These are phyloP conservation scores for Coemansia sp. DNA, from an alignment of 192 early-diverging fungal species.

Conservation along the genomic window DNA sequence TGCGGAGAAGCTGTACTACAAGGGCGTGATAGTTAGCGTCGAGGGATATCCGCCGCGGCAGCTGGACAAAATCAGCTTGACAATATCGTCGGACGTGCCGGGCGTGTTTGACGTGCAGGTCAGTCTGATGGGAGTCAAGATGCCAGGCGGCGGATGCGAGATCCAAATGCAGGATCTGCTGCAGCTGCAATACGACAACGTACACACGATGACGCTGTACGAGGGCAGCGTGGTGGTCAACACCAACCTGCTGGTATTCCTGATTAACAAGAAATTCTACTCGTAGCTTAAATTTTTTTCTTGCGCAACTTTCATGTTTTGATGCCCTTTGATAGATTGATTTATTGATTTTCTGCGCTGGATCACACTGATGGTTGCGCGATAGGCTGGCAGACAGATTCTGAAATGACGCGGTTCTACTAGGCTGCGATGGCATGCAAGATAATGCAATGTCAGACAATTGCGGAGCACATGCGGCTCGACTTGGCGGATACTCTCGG, in stretches of 20 bases:
- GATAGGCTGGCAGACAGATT: not conserved
- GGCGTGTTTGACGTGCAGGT: conserved; percentile 91
- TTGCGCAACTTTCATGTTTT: not conserved
- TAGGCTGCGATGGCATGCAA: not conserved
- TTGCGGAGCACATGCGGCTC: conserved; percentile 1
- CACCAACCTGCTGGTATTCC: conserved; percentile 90
- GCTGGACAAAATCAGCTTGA: conserved; percentile 85
- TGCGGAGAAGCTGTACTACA: conserved; percentile 86
- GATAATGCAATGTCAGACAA: not conserved
- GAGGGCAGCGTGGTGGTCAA: conserved; percentile 93
- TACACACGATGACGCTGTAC: conserved; percentile 86
- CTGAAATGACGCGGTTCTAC: not conserved
- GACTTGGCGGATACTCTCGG: not conserved
- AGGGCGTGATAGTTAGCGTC: conserved; percentile 86
- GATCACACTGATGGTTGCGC: not conserved
- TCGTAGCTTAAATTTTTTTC: conserved; percentile 20
- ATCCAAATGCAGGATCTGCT: conserved; percentile 89
- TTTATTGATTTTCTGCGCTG: not conserved
- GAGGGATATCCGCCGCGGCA: conserved; percentile 79
- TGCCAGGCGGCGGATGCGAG: conserved; percentile 72
- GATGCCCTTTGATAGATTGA: not conserved
- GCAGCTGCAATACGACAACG: conserved; percentile 91
- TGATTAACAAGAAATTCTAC: conserved; percentile 96
- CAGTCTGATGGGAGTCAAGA: conserved; percentile 67
- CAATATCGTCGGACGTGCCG: conserved; percentile 86